These are phyloP conservation scores for Grifola frondosa DNA, from an alignment of 1,284 basidiomycete species.

Conservation along the genomic window DNA sequence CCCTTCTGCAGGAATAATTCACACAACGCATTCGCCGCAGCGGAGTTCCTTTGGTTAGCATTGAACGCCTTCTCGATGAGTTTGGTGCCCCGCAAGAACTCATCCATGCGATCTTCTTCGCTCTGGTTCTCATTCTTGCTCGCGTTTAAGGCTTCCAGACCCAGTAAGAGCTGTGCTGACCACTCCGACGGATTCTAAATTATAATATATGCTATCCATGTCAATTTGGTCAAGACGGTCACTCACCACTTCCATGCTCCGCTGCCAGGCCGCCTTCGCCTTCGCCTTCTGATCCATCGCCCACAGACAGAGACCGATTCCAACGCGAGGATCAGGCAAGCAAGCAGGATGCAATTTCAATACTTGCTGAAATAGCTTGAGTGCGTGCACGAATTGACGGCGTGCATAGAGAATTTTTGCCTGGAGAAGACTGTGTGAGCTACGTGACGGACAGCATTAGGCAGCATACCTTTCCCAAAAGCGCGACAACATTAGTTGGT, in stretches of 20 bases:
- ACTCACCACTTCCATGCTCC: constrained; percentile 79
- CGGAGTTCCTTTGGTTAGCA: constrained; percentile 70
- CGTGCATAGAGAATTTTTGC: constrained; percentile 82
- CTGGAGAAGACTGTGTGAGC: constrained; percentile 35
- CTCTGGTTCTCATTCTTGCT: constrained; percentile 65
- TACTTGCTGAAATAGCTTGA: constrained; percentile 83
- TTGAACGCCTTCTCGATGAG: constrained; percentile 75
- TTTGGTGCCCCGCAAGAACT: constrained; percentile 62
- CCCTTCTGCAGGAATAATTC: constrained; percentile 73
- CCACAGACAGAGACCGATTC: constrained; percentile 91
- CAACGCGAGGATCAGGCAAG: constrained; percentile 87
- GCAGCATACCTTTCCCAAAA: constrained; percentile 68
- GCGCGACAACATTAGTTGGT: constrained; percentile 80
- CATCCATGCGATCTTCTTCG: constrained; percentile 59
- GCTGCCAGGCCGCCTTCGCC: constrained; percentile 85
- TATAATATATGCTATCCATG: no score
- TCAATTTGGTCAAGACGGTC: not conserved
- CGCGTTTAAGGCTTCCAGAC: constrained; percentile 78
- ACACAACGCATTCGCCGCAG: constrained; percentile 76
- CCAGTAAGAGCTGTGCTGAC: constrained; percentile 78
- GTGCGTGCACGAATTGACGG: constrained; percentile 73
- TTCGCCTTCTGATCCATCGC: constrained; percentile 77
- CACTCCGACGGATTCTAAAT: constrained; percentile 73
- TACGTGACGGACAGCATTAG: not conserved
- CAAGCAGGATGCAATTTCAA: constrained; percentile 75